Conservation (phyloP, 768 basidiomycete genomes). For the Pholiota microspora region DNA sequence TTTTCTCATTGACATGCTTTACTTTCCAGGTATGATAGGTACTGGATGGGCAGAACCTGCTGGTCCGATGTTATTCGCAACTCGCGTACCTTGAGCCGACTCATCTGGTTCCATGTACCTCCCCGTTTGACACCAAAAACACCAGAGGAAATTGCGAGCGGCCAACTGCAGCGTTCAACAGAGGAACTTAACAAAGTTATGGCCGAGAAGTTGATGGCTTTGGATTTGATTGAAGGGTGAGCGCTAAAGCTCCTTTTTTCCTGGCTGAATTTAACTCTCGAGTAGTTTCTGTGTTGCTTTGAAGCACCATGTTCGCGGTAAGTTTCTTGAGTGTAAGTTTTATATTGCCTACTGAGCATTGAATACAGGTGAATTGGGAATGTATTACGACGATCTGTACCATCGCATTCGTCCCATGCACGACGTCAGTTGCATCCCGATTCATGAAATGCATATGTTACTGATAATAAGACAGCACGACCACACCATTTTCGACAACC, state of each 20-base stretch:
- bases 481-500: conserved; percentile 26
- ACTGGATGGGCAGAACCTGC: conserved; percentile 53
- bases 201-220: conserved; percentile 58
- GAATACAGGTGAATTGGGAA: conserved; percentile 49
- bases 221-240: conserved; percentile 58
- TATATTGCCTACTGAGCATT: not conserved
- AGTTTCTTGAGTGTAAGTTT: not conserved
- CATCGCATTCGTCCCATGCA: conserved; percentile 55
- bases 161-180: conserved; percentile 27
- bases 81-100: conserved; percentile 44
- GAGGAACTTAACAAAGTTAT: conserved; percentile 51
- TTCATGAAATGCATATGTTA: not conserved
- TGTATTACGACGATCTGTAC: conserved; percentile 64
- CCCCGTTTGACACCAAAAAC: conserved; percentile 42
- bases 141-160: conserved; percentile 31
- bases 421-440: conserved; percentile 31
- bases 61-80: conserved; percentile 60
- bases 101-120: conserved; percentile 65
- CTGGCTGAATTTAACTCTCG: not conserved
- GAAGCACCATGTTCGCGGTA: conserved; percentile 63
- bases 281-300: conserved; percentile 51
- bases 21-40: conserved; percentile 52
- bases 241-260: conserved; percentile 11
- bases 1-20: not conserved
- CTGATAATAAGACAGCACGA: conserved; percentile 27